These are phyloP conservation scores for Cardamine chenopodiifolia DNA, from an alignment of 345 rosid genomes.

Conservation along the genomic window DNA sequence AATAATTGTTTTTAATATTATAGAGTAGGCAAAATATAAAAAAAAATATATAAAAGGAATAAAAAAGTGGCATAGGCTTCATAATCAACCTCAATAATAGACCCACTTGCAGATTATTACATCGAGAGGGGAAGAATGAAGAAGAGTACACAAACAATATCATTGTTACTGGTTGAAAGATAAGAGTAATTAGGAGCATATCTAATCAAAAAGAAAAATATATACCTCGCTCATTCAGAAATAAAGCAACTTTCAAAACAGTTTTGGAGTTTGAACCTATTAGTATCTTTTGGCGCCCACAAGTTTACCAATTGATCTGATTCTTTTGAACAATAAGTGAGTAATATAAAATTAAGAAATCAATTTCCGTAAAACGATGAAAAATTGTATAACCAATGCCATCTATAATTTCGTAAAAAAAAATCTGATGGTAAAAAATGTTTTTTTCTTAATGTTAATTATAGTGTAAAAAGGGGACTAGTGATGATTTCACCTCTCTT, in stretches of 20 bases:
- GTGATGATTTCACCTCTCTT: slow-evolving; percentile 42
- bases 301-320: neutral
- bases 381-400: neutral
- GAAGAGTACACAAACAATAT: slow-evolving; percentile 32
- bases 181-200: slow-evolving; percentile 3
- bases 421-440: neutral
- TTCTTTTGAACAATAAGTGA: neutral
- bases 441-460: neutral
- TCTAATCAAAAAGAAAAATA: neutral
- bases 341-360: neutral
- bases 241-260: neutral
- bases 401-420: neutral
- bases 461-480: slow-evolving; percentile 13
- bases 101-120: slow-evolving; percentile 42
- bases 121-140: slow-evolving; percentile 8
- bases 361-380: neutral
- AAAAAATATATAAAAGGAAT: neutral
- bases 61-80: slow-evolving; percentile 30
- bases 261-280: neutral
- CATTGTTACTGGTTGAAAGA: slow-evolving; percentile 20
- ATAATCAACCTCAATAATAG: slow-evolving; percentile 38
- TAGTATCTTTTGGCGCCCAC: neutral
- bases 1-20: too few species aligned
- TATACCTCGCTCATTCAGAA: neutral
- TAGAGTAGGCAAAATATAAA: too few species aligned